Base-by-base conservation (phyloP, 1,284 basidiomycete species). In the Sporisorium iseilematis-ciliati region DNA sequence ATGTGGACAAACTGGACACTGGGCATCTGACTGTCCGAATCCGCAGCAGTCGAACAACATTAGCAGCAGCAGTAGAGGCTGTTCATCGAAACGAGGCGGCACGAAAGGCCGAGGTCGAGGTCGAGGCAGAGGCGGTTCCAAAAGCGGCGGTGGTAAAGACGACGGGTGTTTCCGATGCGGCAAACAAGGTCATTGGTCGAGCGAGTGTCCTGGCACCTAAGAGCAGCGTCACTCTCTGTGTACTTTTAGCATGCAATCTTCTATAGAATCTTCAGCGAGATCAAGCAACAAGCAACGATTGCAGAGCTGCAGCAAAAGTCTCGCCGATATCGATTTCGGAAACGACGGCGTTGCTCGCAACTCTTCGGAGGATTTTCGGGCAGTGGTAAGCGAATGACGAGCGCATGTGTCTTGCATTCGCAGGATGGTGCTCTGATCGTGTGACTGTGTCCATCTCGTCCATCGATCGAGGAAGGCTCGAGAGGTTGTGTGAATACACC, bases 181-280 rank as follows among this genome's bases (percentile, higher is more conserved):
- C 23, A 46, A 74, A 64, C 63, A 72, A 10, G 83, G 80, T 2
- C 84, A 85, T 62, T 85, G 80, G 80, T 58, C 79, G 12, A 78
- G 61, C 53, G 81, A 77, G 23, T 85, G 83, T 63, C 79, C 83
- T 4, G 56, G 56, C 11, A 35, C 55, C 20, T 65, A 63, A 46
- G 8, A 16, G 23, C 7, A 14, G 26, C 42, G 23, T 31, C 18
- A 10, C 3, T 35, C 21, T 49, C 5, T 41, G 46, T 48, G 31
- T 35, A 31, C 26, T 50, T 42, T 23, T 45, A 40, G 16, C 26
- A 18, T 59, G 57, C 42, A 59, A n/a, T 23, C 16, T 31, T 50
- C n/a, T 8, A 42, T 21, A 38, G 6, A 29, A 21, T 12, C 7
- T 31, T 45, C 23, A 10, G 10, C 21, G 18, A 42, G n/a, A 21